A percentile compares a stretch with the other conserved stretches of the same genome.
Conservation (phyloP, 2,329 filamentous ascomycete genomes). For the Arachnomyces sp. region DNA sequence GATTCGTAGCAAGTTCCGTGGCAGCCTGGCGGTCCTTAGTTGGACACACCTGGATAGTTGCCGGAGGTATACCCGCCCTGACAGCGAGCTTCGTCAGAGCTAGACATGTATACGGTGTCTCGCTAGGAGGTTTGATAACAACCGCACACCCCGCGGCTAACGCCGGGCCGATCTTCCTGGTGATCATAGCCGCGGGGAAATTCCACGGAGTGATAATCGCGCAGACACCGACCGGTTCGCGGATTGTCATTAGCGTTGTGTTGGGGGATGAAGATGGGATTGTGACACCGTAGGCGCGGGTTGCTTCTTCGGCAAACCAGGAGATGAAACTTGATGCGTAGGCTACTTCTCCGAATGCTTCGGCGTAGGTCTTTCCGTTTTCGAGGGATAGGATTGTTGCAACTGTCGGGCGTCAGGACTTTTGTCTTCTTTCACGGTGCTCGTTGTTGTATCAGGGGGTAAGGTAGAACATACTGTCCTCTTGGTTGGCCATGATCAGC, state of each 20-base stretch:
- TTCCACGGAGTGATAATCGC: constrained; percentile 86
- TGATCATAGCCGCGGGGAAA: constrained; percentile 70
- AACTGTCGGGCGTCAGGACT: background rate
- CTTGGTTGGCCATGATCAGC: constrained; percentile 46
- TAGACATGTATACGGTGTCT: constrained; percentile 26
- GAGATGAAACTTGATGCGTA: constrained; percentile 45
- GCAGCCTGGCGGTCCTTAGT: constrained; percentile 51
- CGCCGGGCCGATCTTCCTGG: constrained; percentile 27
- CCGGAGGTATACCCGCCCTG: constrained; percentile 26
- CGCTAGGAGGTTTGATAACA: constrained; percentile 28
- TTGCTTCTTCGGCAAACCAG: constrained; percentile 49
- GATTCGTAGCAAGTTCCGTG: constrained; percentile 23
- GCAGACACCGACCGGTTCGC: constrained; percentile 76
- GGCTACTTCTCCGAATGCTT: constrained; percentile 41
- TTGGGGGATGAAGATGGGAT: constrained; percentile 56
- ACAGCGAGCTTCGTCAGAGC: constrained; percentile 22
- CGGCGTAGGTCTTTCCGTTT: constrained; percentile 52
- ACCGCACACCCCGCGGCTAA: constrained; percentile 32
- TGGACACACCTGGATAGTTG: constrained; percentile 18
- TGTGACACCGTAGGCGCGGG: constrained; percentile 43
- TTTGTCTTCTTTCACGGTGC: constrained; percentile 4
- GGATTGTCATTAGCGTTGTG: constrained; percentile 68
- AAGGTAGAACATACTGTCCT: constrained; percentile 39
- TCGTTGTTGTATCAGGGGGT: too few relatives aligned
- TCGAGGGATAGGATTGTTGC: constrained; percentile 50